Base-by-base conservation (phyloP, 2,329 filamentous ascomycete genomes). In the Paradendryphiella salina region DNA sequence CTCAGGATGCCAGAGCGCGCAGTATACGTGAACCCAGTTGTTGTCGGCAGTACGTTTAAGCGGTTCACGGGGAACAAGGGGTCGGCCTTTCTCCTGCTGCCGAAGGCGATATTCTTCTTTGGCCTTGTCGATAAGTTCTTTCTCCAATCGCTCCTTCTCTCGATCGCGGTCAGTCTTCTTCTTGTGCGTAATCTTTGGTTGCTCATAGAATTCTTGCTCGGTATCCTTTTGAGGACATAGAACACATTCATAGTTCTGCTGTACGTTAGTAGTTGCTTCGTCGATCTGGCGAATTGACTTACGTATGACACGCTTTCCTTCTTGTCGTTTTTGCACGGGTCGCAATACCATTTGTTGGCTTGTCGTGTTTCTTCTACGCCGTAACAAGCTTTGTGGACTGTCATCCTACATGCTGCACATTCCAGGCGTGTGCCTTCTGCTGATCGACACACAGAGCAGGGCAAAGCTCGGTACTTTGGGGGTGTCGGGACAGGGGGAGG, bases 1-100 rank as follows among this genome's bases (percentile, higher is more conserved):
- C 73, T 99, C 94, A 0, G 90, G 86, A 9, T 88, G 92, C 85
- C 90, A 97, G 14, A 96, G 80, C 1, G 94, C 92, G 68, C 94
- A 99, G 31, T 88, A 87, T 21, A 97, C 90, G 70, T 99, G 94
- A 13, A 96, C 90, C 94, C 94, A 99, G 67, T 97, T 97, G 75
- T 97, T 97, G 70, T 95, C 91, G 3, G 88, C 89, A 0, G 94
- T 99, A 40, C 90, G 85, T 76, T 99, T 99, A 56, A 99, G 78
- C 3, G 94, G 88, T 70, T 97, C 94, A 39, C 94, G 85, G 20
- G 94, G 94, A 58, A 90, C 84, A 29, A 87, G 75, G 1, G 94
- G 93, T 39, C 92, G 88, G 61, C 91, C 90, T 64, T 87, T 84
- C 54, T 93, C 88, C 67, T 90, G 84, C 73, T 99, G 93, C 66